These are phyloP conservation scores for Picochlorum sp. DNA, from an alignment of 139 green algal species.

Conservation along the genomic window DNA sequence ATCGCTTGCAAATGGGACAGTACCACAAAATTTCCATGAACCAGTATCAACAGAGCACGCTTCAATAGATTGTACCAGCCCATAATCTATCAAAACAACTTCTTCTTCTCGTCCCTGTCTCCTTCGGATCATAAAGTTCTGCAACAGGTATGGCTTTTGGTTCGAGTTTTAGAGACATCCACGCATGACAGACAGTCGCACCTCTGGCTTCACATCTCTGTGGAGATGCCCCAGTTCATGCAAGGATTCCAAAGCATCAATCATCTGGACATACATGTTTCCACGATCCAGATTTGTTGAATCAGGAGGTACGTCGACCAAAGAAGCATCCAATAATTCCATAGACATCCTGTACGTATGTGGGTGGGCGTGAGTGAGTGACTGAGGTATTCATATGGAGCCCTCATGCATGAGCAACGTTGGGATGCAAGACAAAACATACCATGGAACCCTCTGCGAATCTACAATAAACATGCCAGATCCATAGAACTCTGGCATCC, in stretches of 20 bases:
- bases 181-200: background rate
- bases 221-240: conserved; percentile 27
- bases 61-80: background rate
- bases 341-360: no score
- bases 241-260: conserved; percentile 29
- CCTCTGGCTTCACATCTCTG: conserved; percentile 36
- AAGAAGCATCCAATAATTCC: no score
- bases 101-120: background rate
- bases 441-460: background rate
- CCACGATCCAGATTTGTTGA: no score
- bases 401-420: no score
- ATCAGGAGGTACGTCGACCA: no score
- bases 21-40: conserved; percentile 12
- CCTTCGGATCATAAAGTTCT: conserved; percentile 2
- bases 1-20: conserved; percentile 28
- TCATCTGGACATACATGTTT: background rate
- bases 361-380: no score
- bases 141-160: background rate
- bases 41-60: background rate
- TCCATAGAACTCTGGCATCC: conserved; percentile 6
- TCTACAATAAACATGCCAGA: background rate
- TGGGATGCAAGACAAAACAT: no score
- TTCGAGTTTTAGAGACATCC: background rate
- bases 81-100: conserved; percentile 3
- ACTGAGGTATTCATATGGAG: no score